Evolutionary conservation across 495 filamentous ascomycete genomes (phyloP), one percentile per base, ranked within the genome.

Genomic region (Xanthoparmelia taractica): DNA sequence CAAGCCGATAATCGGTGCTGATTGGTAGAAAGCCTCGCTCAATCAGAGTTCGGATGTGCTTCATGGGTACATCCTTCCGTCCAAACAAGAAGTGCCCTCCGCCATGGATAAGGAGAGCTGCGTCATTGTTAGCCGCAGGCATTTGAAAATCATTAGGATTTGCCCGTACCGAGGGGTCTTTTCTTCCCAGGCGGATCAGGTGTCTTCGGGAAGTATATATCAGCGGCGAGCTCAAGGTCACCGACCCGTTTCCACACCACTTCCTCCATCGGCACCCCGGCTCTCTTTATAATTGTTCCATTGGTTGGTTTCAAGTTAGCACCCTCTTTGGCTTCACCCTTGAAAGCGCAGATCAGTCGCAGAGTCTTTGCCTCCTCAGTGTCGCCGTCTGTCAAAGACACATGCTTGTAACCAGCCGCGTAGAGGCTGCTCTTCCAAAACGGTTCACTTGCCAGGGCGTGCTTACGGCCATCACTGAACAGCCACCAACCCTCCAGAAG

Each of bases 101-200:
- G 5, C 83, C 82, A 61, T 85, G 83, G 47, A 85, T 77, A 76
- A 85, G 78, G 3, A 86, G 66, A 17, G 82, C 84, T 81, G 57
- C 11, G 31, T 38, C 37, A 40, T 50, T 36, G 40, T 57, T 43
- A 64, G 36, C 48, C 18, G 38, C 40, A 20, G 52, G 23, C n/a
- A 18, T 38, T 29, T 40, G 37, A 13, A 10, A 33, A 58, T 31
- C 13, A 33, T 57, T 8, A 54, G 34, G 2, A 41, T 38, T 18
- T 31, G 38, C 5, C 23, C 43, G 11, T 54, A 63, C 27, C 59
- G 25, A 59, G 31, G 25, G 48, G 50, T 43, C 33, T 56, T 33
- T 48, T 50, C 45, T 57, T 34, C 13, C 47, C 37, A 58, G 31
- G 34, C 17, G 34, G 29, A 25, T 65, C 48, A 27, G 47, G 43